phyloP scores from a whole-genome alignment of 1,284 basidiomycete species.

The Ganoderma lingzhi region DNA sequence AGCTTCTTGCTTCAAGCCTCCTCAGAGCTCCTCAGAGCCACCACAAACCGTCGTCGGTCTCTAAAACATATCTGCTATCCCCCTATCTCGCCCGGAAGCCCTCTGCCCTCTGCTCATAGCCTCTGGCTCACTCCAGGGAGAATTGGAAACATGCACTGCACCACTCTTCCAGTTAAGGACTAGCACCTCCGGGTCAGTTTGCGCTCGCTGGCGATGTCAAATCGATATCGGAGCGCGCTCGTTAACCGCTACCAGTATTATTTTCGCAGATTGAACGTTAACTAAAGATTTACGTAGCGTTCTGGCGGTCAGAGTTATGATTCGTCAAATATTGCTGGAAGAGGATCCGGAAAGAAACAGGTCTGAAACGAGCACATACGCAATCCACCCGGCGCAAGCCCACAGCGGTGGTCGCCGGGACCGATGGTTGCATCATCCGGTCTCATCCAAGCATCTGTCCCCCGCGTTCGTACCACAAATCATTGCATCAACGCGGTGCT shows the following conservation, averaged over 20 bases:
- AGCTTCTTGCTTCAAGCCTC: not conserved
- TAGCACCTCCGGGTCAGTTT: not conserved
- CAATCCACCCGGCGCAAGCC: not conserved
- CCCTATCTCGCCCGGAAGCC: not conserved
- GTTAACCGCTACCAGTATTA: not conserved
- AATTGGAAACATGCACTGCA: conserved; percentile 1
- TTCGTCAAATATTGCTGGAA: not conserved
- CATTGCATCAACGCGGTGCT: not conserved
- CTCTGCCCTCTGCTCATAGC: not conserved
- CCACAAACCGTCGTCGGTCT: not conserved
- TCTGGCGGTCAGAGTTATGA: not conserved
- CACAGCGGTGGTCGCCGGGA: not conserved
- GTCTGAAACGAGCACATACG: not conserved
- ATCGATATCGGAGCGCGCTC: not conserved
- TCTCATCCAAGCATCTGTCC: not conserved
- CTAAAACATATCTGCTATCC: not conserved
- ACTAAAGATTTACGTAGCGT: not conserved
- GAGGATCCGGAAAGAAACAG: not conserved
- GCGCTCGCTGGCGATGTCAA: not conserved
- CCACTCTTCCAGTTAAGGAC: not conserved
- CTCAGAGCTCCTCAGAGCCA: not conserved
- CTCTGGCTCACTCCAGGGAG: not conserved
- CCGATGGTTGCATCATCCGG: not conserved
- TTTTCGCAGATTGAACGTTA: not conserved
- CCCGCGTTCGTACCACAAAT: not conserved